Evolutionary conservation across 305 asterid species (phyloP), one percentile per base, ranked within the genome.

Genomic region (Salvia sclarea): DNA sequence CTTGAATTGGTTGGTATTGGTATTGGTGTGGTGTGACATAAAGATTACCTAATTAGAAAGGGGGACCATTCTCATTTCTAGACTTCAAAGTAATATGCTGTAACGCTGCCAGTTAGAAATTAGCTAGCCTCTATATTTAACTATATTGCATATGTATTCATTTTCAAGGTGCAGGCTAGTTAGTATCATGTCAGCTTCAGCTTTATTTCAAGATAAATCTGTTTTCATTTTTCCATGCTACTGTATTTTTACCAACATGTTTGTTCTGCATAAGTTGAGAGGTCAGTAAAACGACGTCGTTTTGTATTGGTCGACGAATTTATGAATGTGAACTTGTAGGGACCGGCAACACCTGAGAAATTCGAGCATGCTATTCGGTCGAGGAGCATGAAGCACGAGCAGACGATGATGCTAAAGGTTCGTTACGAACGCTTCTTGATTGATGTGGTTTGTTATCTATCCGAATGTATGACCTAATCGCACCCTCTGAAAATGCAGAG

Each of bases 291-390:
- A 9, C 31, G 3, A 50, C 22, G 31, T 17, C 3, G 8, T 31
- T 28, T 41, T 61, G 11, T 21, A 44, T 43, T 25, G 37, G 20
- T 16, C 33, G 40, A 5, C 31, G 43, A 31, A 25, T 33, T 49
- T 17, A 8, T 56, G 66, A 56, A 49, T 58, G 60, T 53, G 69
- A 17, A 56, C 43, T 65, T 53, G 76, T 73, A 92, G 98, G 95
- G 90, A 6, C 96, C 96, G 25, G 80, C 78, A 45, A 93, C 98
- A 16, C 96, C 95, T 5, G 96, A 89, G 82, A 92, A 89, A 68
- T 75, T 62, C 6, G 79, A 75, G 71, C 74, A 40, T 33, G 63
- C 64, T 28, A 52, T 25, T 54, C 75, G 70, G 57, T 35, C 75
- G 1, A 68, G 80, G 82, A 87, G 86, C 59, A 63, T 69, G 80